phyloP scores from a whole-genome alignment of 1,284 basidiomycete genomes.

The Vanrija humicola region DNA sequence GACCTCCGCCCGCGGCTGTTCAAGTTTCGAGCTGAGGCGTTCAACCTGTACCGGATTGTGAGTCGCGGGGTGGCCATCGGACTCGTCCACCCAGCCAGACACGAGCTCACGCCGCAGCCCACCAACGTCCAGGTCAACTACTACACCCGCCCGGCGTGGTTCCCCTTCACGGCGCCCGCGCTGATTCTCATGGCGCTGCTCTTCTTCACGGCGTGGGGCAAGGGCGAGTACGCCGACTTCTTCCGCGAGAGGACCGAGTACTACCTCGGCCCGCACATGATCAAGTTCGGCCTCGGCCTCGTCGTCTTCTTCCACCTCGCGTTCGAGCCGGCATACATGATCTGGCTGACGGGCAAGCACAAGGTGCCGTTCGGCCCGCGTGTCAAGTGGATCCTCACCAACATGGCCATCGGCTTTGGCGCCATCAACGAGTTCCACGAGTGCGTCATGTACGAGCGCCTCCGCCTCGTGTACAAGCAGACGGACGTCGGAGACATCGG shows the following conservation, averaged over 20 bases:
- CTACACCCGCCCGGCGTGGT: constrained; percentile 23
- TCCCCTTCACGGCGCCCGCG: constrained; percentile 24
- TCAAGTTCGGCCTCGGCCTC: constrained; percentile 20
- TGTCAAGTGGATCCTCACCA: constrained; percentile 32
- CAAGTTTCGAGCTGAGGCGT: constrained; percentile 14
- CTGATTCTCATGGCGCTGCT: constrained; percentile 14
- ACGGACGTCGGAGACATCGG: constrained; percentile 34
- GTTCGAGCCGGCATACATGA: constrained; percentile 20
- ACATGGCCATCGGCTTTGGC: constrained; percentile 28
- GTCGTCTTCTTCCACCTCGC: constrained; percentile 12
- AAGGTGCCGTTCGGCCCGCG: constrained; percentile 5
- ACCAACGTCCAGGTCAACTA: constrained; percentile 21
- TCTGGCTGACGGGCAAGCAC: constrained; percentile 10
- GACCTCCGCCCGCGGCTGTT: constrained; percentile 17
- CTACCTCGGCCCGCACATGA: constrained; percentile 13
- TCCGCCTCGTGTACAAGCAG: constrained; percentile 26
- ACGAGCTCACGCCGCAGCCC: constrained; percentile 9
- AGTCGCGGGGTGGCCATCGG: constrained; percentile 3
- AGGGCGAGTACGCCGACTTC: constrained; percentile 21
- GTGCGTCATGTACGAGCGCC: constrained; percentile 33
- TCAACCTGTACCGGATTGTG: constrained; percentile 26
- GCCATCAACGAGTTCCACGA: constrained; percentile 34
- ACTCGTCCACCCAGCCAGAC: neutral
- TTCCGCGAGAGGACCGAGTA: constrained; percentile 11
- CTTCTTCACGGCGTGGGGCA: constrained; percentile 21